Evolutionary conservation across 2,329 filamentous ascomycete species (phyloP).

Genomic region (Ceratocystiopsis sp.): DNA sequence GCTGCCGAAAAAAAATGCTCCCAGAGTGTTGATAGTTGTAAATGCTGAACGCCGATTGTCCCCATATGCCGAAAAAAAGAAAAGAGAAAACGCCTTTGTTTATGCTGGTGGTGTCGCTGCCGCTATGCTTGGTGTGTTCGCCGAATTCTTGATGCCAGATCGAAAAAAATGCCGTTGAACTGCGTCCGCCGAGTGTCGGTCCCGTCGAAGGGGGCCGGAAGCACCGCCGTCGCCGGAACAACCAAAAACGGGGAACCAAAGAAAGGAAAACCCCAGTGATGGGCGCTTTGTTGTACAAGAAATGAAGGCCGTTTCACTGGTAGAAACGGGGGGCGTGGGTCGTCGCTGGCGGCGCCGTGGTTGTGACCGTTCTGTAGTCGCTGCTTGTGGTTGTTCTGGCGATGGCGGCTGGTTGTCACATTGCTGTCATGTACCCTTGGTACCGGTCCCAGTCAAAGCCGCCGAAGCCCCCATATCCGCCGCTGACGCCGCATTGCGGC

Average conservation of each 20-base stretch:
- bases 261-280: background rate
- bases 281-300: background rate
- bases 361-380: conserved; percentile 28
- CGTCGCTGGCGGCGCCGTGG: conserved; percentile 9
- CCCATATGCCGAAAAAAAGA: background rate
- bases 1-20: conserved; percentile 11
- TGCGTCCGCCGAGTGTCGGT: background rate
- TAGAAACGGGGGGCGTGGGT: conserved; percentile 5
- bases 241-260: conserved; percentile 1
- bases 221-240: conserved; percentile 9
- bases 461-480: conserved; percentile 61
- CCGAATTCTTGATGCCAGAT: conserved; percentile 11
- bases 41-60: conserved; percentile 17
- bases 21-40: background rate
- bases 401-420: conserved; percentile 51
- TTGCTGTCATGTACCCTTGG: conserved; percentile 71
- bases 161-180: conserved; percentile 3
- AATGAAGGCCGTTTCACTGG: background rate
- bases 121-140: conserved; percentile 3
- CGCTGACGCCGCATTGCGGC: conserved; percentile 66
- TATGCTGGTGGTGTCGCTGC: conserved; percentile 2
- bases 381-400: conserved; percentile 21
- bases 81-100: conserved; percentile 1
- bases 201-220: background rate
- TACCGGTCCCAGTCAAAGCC: conserved; percentile 77